Evolutionary conservation across 352 stramenopile species (phyloP), one percentile per base, ranked within the genome.

Genomic region (Pythium aristosporum): DNA sequence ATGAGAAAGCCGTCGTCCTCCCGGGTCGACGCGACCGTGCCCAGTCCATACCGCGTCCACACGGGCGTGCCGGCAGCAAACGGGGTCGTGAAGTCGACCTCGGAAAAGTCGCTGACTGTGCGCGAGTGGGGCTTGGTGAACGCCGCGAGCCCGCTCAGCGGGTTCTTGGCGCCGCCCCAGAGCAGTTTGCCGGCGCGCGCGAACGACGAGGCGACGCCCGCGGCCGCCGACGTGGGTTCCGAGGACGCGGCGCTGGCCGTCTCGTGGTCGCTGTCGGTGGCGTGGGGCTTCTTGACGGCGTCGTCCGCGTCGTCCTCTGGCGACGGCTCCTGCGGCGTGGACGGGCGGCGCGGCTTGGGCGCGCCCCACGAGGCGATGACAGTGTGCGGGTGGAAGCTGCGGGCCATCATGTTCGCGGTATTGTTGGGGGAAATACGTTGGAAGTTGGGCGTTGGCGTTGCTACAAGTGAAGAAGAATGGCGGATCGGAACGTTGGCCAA

Each of bases 11-110:
- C 79, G 50, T 91, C 79, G 9, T 79, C 67, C 18, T 73, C 60
- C 43, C 82, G 72, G 15, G 84, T 73, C 2, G 71, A 73, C n/a
- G 77, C 20, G 44, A 92, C 71, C n/a, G 73, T 80, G 21, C 82
- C 82, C 9, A 92, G 79, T 0, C 82, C 82, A 55, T 87, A 92
- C 36, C 69, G 68, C 37, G 82, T 92, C 18, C 71, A 84, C 32
- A 92, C 77, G 56, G 74, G 71, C 25, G 74, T 76, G 16, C 79
- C 80, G 1, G 71, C 59, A 13, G 65, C 49, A 39, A 83, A 68
- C 2, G 62, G 79, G 32, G 63, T 52, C 13, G 63, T 52, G 30
- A 87, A 68, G 13, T 88, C 76, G 48, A 59, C 74, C 48, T 82
- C 76, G 20, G 67, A 77, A 39, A 83, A 62, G 18, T 75, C 68